Evolutionary conservation across 495 filamentous ascomycete species (phyloP).

Genomic region (Tuber magnatum): DNA sequence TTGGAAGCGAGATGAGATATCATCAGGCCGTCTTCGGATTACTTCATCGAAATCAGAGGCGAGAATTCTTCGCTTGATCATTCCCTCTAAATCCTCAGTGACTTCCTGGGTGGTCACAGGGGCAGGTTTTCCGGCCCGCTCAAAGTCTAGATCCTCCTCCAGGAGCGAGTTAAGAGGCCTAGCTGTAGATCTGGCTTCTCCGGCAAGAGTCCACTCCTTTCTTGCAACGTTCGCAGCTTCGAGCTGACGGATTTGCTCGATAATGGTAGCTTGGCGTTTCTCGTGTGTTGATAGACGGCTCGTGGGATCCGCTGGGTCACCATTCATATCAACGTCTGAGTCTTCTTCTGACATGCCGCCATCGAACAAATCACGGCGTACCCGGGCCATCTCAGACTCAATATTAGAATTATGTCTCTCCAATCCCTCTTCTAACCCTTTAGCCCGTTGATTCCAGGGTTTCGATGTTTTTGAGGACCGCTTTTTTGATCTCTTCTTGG

Average conservation of each 20-base stretch:
- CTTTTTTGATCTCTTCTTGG: conserved; percentile 40
- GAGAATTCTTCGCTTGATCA: conserved; percentile 90
- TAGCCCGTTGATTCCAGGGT: conserved; percentile 21
- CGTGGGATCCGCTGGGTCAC: conserved; percentile 51
- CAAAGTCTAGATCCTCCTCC: conserved; percentile 92
- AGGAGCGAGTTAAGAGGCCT: conserved; percentile 85
- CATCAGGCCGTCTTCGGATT: conserved; percentile 68
- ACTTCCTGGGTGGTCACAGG: conserved; percentile 92
- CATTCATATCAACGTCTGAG: conserved; percentile 42
- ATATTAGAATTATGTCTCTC: conserved; percentile 41
- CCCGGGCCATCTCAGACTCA: conserved; percentile 79
- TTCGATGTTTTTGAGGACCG: conserved; percentile 18
- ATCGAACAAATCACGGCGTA: conserved; percentile 86
- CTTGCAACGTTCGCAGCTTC: conserved; percentile 87
- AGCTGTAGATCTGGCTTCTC: conserved; percentile 76
- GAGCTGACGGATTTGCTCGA: conserved; percentile 80
- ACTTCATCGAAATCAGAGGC: conserved; percentile 91
- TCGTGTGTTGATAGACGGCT: conserved; percentile 69
- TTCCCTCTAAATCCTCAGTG: conserved; percentile 82
- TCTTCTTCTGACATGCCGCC: conserved; percentile 48
- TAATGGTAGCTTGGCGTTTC: conserved; percentile 72
- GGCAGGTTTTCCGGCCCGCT: conserved; percentile 89
- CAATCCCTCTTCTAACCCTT: conserved; percentile 9
- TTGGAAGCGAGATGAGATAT: conserved; percentile 50
- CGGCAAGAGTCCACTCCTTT: conserved; percentile 80